These are phyloP conservation scores for Pichia eremophila DNA, from an alignment of 805 yeast species.

Conservation along the genomic window DNA sequence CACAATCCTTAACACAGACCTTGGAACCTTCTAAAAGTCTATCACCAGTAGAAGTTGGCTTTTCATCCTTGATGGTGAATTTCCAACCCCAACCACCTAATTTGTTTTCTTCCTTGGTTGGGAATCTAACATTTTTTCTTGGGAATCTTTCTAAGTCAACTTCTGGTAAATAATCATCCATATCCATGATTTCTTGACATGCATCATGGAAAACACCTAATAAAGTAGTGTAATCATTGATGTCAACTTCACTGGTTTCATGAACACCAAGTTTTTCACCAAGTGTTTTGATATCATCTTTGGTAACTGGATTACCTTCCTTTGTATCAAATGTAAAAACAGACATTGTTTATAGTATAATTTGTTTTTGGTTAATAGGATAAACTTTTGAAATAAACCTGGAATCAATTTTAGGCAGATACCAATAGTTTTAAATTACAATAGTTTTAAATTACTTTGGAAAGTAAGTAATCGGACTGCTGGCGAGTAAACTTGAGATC, in stretches of 20 bases:
- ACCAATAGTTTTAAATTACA: no score
- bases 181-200: constrained; percentile 16
- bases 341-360: constrained; percentile 12
- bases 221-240: constrained; percentile 17
- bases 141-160: constrained; percentile 26
- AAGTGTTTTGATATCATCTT: constrained; percentile 9
- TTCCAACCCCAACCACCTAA: constrained; percentile 26
- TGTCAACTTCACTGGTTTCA: constrained; percentile 10
- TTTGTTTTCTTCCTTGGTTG: constrained; percentile 16
- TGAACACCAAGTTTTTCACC: constrained; percentile 13
- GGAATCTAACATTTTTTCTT: constrained; percentile 19
- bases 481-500: no score
- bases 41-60: constrained; percentile 15
- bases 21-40: constrained; percentile 18
- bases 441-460: no score
- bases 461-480: no score
- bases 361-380: no score
- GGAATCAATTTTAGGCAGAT: no score
- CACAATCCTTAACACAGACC: constrained; percentile 27
- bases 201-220: constrained; percentile 23
- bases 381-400: no score
- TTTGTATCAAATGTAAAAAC: constrained; percentile 19
- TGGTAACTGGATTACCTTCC: constrained; percentile 20
- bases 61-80: constrained; percentile 18
- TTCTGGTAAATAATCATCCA: constrained; percentile 25